A percentile compares a stretch with the other conserved stretches of the same genome.
Evolutionary conservation across 805 yeast genomes (phyloP).

Genomic region (Pichia scutulata): DNA sequence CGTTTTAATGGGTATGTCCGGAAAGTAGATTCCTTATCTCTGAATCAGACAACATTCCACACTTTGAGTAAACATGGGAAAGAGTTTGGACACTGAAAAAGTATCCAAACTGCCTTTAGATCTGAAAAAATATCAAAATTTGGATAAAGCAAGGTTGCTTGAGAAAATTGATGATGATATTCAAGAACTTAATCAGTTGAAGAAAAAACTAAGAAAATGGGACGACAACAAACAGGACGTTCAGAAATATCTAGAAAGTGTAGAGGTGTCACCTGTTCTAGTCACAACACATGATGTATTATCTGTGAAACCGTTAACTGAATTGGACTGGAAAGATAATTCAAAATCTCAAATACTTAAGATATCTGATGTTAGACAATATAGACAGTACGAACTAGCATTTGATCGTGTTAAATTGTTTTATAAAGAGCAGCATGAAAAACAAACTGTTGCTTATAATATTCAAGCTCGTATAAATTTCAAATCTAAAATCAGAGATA

Average conservation of each 20-base stretch:
- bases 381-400: conserved; percentile 62
- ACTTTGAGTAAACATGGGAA: not conserved
- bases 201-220: conserved; percentile 12
- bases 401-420: conserved; percentile 60
- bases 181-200: conserved; percentile 33
- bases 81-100: not conserved
- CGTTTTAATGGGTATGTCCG: too few relatives aligned
- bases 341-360: conserved; percentile 16
- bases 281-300: not conserved
- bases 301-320: not conserved
- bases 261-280: not conserved
- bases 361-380: conserved; percentile 28
- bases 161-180: conserved; percentile 38
- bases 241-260: conserved; percentile 5
- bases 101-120: not conserved
- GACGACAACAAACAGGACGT: not conserved
- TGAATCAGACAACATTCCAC: not conserved
- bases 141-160: conserved; percentile 27
- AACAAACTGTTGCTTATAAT: conserved; percentile 66
- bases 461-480: conserved; percentile 65
- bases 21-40: too few relatives aligned
- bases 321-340: conserved; percentile 19
- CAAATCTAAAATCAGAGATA: conserved; percentile 58
- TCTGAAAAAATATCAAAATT: conserved; percentile 19
- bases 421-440: conserved; percentile 60